These are phyloP conservation scores for Rubroboletus pulcherrimus DNA, from an alignment of 768 basidiomycete species.

Conservation along the genomic window DNA sequence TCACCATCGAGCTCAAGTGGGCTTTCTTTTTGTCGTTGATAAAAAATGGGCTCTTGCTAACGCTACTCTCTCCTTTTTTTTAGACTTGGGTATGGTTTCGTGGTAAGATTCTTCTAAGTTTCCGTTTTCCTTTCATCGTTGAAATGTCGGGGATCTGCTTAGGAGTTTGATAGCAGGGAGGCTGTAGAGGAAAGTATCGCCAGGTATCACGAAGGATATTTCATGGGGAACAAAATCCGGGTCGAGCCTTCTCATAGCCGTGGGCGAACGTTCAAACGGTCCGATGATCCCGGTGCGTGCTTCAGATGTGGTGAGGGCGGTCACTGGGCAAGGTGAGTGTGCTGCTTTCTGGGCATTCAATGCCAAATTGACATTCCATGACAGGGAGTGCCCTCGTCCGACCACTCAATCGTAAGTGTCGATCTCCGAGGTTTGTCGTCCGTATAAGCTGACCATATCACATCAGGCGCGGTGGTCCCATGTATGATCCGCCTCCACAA, in stretches of 20 bases:
- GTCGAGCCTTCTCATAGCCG: slow-evolving; percentile 86
- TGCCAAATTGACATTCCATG: slow-evolving; percentile 1
- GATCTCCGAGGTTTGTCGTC: neutral
- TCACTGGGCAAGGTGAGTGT: slow-evolving; percentile 81
- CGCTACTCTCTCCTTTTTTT: slow-evolving; percentile 2
- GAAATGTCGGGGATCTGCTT: neutral
- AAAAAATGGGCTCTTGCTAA: slow-evolving; percentile 10
- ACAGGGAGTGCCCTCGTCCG: slow-evolving; percentile 70
- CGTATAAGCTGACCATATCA: slow-evolving; percentile 4
- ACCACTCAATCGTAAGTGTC: slow-evolving; percentile 46
- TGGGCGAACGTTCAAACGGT: slow-evolving; percentile 72
- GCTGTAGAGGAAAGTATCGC: slow-evolving; percentile 85
- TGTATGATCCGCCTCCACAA: slow-evolving; percentile 49
- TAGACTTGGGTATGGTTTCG: slow-evolving; percentile 82
- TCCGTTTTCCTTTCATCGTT: neutral
- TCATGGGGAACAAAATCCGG: slow-evolving; percentile 91
- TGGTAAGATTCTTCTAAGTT: slow-evolving; percentile 49
- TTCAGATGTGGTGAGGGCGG: slow-evolving; percentile 84
- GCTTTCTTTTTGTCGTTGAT: slow-evolving; percentile 30
- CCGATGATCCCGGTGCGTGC: slow-evolving; percentile 85
- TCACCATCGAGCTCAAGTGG: slow-evolving; percentile 80
- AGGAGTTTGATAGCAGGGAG: slow-evolving; percentile 82
- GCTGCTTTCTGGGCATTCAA: neutral
- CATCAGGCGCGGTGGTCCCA: slow-evolving; percentile 37
- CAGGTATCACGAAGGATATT: slow-evolving; percentile 85